phyloP scores from a whole-genome alignment of 2,329 filamentous ascomycete species.

The Curvularia spicifera region DNA sequence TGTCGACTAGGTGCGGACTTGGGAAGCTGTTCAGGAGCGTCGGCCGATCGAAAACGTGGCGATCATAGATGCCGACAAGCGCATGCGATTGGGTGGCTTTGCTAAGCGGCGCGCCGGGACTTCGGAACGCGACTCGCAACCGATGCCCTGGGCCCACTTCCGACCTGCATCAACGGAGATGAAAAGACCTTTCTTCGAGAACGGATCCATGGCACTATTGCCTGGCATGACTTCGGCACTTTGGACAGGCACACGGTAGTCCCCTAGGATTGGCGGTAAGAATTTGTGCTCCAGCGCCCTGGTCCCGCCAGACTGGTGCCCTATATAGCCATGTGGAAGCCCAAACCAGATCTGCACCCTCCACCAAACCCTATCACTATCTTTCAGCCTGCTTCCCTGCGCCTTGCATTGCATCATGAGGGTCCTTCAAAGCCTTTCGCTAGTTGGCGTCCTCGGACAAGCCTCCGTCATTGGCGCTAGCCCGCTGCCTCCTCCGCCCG shows the following conservation, averaged over 20 bases:
- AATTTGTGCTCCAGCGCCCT: background rate
- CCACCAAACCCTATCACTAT: conserved; percentile 14
- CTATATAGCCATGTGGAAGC: conserved; percentile 16
- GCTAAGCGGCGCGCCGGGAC: conserved; percentile 3
- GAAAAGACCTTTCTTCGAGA: conserved; percentile 8
- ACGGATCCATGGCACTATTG: conserved; percentile 11
- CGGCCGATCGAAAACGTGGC: conserved; percentile 2
- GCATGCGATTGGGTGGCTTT: conserved; percentile 7
- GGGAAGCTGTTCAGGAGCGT: background rate
- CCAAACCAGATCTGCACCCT: conserved; percentile 14
- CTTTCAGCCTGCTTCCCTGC: conserved; percentile 7
- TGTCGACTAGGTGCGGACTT: background rate
- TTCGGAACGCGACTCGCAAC: conserved; percentile 6
- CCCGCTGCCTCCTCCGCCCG: conserved; percentile 16
- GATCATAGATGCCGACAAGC: background rate
- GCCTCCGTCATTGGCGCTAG: conserved; percentile 11
- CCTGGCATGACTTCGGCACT: conserved; percentile 17
- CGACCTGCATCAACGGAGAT: conserved; percentile 19
- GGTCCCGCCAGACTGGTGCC: conserved; percentile 8
- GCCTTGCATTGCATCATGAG: conserved; percentile 16
- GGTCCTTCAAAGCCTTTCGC: conserved; percentile 17
- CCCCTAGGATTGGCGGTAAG: conserved; percentile 15
- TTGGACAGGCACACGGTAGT: background rate
- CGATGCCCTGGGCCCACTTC: conserved; percentile 1
- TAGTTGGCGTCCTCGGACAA: conserved; percentile 15